Evolutionary conservation across 1,284 basidiomycete genomes (phyloP).

Genomic region (Bjerkandera adusta): DNA sequence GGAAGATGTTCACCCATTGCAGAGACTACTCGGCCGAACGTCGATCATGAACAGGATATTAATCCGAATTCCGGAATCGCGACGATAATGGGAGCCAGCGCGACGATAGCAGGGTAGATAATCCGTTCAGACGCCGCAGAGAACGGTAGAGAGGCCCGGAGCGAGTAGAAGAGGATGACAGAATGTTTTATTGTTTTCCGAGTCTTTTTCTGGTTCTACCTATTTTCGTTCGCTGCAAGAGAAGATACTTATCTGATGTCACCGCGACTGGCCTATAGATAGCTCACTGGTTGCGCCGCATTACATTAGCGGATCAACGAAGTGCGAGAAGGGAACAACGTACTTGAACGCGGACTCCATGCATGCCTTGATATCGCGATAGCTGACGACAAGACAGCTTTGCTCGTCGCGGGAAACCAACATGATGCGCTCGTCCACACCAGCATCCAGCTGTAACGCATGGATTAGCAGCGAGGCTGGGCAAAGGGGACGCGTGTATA

Average conservation of each 20-base stretch:
- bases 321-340: constrained; percentile 20
- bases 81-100: too few species aligned
- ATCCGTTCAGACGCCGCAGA: too few species aligned
- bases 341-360: constrained; percentile 78
- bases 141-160: too few species aligned
- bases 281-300: constrained; percentile 24
- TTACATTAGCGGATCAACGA: neutral
- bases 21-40: too few species aligned
- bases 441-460: constrained; percentile 76
- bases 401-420: constrained; percentile 93
- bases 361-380: constrained; percentile 88
- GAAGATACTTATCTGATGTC: neutral
- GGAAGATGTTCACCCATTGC: too few species aligned
- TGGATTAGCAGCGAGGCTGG: constrained; percentile 7
- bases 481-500: constrained; percentile 28
- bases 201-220: constrained; percentile 60
- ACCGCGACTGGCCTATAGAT: constrained; percentile 14
- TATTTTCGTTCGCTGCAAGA: constrained; percentile 36
- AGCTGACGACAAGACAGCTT: constrained; percentile 94
- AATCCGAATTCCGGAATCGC: too few species aligned
- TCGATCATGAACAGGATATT: too few species aligned
- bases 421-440: constrained; percentile 93
- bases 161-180: neutral
- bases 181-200: constrained; percentile 44
- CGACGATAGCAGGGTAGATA: too few species aligned